These are phyloP conservation scores for Posidonia australis DNA, from an alignment of 106 monocot genomes.

Conservation along the genomic window DNA sequence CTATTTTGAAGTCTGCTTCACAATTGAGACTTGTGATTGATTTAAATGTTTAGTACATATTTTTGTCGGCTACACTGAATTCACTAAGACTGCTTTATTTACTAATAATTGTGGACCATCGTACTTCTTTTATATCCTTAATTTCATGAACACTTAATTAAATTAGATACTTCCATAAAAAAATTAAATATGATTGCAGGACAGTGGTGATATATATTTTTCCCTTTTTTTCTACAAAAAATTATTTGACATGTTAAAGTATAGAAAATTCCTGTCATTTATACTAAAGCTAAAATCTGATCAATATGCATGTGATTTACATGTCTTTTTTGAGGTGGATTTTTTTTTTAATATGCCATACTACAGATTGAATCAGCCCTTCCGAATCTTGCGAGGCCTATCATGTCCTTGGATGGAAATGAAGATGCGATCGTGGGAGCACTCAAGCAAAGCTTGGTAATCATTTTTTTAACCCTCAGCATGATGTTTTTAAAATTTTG, in stretches of 20 bases:
- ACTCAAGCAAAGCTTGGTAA: conserved; percentile 95
- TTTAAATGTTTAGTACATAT: no score
- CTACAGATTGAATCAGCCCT: conserved; percentile 90
- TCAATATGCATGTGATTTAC: neutral
- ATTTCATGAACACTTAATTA: neutral
- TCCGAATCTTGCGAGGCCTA: conserved; percentile 90
- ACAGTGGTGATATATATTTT: no score
- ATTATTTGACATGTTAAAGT: no score
- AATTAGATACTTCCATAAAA: neutral
- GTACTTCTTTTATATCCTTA: neutral
- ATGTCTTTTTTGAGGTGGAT: neutral
- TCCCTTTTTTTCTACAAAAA: no score
- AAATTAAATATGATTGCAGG: no score
- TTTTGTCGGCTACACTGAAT: no score
- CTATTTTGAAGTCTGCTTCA: no score
- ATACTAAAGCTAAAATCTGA: neutral
- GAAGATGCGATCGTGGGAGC: conserved; percentile 96
- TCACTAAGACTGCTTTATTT: no score
- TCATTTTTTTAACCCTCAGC: neutral
- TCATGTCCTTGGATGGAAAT: conserved; percentile 96
- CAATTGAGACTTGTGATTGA: no score
- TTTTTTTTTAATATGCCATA: neutral
- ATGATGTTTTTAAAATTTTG: neutral
- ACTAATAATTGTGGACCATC: no score
- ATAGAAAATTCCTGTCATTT: neutral